A percentile compares a stretch with the other conserved stretches of the same genome.
Conservation (phyloP, 805 yeast genomes). For the Kodamaea hsintzibuensis region DNA sequence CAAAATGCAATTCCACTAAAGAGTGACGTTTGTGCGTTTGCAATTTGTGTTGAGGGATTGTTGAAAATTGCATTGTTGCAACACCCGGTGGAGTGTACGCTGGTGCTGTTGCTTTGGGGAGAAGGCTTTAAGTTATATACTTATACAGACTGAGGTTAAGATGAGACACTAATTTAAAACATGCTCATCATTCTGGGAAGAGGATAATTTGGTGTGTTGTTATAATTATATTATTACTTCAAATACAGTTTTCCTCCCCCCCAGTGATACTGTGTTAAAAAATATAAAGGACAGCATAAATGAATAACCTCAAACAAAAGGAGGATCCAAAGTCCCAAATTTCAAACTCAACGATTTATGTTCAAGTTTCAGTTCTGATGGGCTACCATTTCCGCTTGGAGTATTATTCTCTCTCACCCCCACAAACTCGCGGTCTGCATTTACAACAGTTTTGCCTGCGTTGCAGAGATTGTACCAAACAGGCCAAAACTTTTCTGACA, state of each 20-base stretch:
- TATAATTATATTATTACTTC: neutral
- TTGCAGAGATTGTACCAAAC: neutral
- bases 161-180: too few relatives aligned
- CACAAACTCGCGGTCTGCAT: neutral
- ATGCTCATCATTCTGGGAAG: too few relatives aligned
- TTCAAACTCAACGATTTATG: neutral
- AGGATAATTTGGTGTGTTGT: neutral
- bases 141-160: too few relatives aligned
- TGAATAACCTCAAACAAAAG: too few relatives aligned
- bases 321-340: too few relatives aligned
- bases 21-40: neutral
- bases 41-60: neutral
- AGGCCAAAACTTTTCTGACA: neutral
- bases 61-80: neutral
- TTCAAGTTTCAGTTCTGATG: neutral
- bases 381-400: neutral
- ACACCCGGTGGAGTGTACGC: too few relatives aligned
- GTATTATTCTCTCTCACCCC: neutral
- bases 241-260: too few relatives aligned
- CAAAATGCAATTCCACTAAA: neutral
- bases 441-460: neutral
- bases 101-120: too few relatives aligned
- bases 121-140: too few relatives aligned
- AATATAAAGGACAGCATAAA: too few relatives aligned
- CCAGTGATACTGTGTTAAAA: too few relatives aligned